phyloP scores from a whole-genome alignment of 805 yeast genomes.

The Hanseniaspora meyeri region DNA sequence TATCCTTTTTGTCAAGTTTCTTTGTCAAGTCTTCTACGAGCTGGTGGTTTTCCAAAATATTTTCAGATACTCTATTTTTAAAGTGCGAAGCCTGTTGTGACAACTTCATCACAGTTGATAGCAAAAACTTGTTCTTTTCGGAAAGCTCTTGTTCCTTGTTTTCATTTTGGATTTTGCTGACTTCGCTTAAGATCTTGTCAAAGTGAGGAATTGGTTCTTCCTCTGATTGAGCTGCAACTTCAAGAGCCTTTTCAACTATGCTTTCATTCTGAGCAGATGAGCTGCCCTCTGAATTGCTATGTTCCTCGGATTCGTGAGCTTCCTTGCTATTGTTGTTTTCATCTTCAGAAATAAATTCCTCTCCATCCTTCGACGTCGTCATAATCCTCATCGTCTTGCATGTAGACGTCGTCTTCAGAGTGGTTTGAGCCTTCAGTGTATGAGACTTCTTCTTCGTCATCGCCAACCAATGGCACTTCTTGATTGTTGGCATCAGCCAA shows the following conservation, averaged over 20 bases:
- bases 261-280: not conserved
- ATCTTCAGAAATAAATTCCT: not conserved
- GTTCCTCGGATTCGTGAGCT: not conserved
- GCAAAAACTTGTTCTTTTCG: constrained; percentile 2
- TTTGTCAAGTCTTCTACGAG: constrained; percentile 18
- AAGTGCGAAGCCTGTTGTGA: constrained; percentile 7
- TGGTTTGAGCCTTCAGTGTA: constrained; percentile 21
- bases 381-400: constrained; percentile 20
- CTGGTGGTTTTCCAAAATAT: not conserved
- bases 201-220: constrained; percentile 2
- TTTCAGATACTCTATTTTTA: not conserved
- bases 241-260: not conserved
- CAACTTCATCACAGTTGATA: not conserved
- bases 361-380: constrained; percentile 2
- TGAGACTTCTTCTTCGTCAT: constrained; percentile 5
- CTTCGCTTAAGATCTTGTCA: constrained; percentile 3
- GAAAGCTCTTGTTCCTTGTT: not conserved
- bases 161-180: not conserved
- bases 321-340: not conserved
- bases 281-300: too few species aligned
- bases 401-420: constrained; percentile 20
- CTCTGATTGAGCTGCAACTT: not conserved
- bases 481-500: not conserved
- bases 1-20: constrained; percentile 19
- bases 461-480: not conserved